Conservation (phyloP, 202 grass and related monocot genomes). For the Hordeum pubiflorum region DNA sequence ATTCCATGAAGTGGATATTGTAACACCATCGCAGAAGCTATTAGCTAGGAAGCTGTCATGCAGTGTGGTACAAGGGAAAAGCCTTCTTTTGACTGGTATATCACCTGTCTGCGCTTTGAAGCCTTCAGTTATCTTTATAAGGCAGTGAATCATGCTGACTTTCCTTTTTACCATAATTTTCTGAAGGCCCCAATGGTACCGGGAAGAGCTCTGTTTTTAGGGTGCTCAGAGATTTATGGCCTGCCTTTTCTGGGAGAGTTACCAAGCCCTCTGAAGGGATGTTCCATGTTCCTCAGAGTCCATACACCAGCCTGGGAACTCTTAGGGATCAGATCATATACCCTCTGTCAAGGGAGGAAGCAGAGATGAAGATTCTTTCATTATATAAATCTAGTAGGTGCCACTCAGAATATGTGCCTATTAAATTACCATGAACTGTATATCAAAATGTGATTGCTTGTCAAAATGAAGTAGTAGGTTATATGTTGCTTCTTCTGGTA, state of each 20-base stretch:
- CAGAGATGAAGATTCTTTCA: conserved; percentile 49
- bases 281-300: conserved; percentile 91
- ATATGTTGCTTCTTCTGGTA: conserved; percentile 9
- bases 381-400: conserved; percentile 43
- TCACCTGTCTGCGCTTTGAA: background rate
- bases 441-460: background rate
- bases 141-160: conserved; percentile 20
- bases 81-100: conserved; percentile 85
- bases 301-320: conserved; percentile 91
- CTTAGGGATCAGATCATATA: conserved; percentile 95
- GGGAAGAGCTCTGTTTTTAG: conserved; percentile 98
- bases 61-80: conserved; percentile 64
- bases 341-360: conserved; percentile 80
- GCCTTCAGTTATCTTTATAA: conserved; percentile 8
- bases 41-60: conserved; percentile 72
- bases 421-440: background rate
- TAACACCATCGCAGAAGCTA: conserved; percentile 81
- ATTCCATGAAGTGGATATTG: conserved; percentile 75
- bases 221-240: conserved; percentile 85
- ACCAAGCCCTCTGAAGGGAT: conserved; percentile 60
- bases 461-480: background rate
- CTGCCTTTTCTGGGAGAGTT: conserved; percentile 69
- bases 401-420: background rate
- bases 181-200: conserved; percentile 89
- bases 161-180: conserved; percentile 17